A percentile compares a stretch with the other conserved stretches of the same genome.
These are phyloP conservation scores for Colletotrichum tanaceti DNA, from an alignment of 2,329 filamentous ascomycete species.

Conservation along the genomic window DNA sequence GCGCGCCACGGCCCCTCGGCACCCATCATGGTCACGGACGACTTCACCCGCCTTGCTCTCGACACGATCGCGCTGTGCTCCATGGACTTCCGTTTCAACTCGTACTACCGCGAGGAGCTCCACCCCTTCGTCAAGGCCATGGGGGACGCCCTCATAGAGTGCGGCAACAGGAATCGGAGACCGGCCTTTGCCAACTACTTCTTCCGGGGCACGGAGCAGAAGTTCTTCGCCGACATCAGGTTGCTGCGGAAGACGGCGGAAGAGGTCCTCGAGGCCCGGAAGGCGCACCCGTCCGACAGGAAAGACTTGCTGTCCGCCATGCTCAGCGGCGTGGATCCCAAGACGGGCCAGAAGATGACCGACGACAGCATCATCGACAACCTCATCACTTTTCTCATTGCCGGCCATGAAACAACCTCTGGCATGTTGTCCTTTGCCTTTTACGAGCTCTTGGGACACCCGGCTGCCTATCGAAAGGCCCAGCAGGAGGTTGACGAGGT, in stretches of 20 bases:
- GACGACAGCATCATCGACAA: conserved; percentile 73
- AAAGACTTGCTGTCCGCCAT: conserved; percentile 77
- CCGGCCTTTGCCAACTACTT: conserved; percentile 60
- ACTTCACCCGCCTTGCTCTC: conserved; percentile 72
- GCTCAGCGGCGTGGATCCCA: conserved; percentile 71
- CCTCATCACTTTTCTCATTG: conserved; percentile 76
- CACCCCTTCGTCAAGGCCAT: conserved; percentile 63
- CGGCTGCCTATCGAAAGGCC: conserved; percentile 67
- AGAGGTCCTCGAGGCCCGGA: conserved; percentile 71
- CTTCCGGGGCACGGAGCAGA: conserved; percentile 55
- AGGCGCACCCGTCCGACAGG: conserved; percentile 57
- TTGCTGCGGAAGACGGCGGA: conserved; percentile 63
- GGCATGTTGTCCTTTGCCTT: conserved; percentile 74
- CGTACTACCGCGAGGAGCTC: conserved; percentile 63
- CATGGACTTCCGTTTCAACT: conserved; percentile 71
- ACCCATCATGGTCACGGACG: conserved; percentile 64
- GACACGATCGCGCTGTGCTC: conserved; percentile 71
- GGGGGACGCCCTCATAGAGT: conserved; percentile 67
- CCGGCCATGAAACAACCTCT: conserved; percentile 76
- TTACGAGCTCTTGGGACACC: conserved; percentile 73
- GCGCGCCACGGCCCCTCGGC: conserved; percentile 56
- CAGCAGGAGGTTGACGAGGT: conserved; percentile 76
- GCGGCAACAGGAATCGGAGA: conserved; percentile 61
- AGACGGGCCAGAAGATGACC: conserved; percentile 70
- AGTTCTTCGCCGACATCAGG: conserved; percentile 63